Evolutionary conservation across 768 basidiomycete species (phyloP), one percentile per base, ranked within the genome.

Genomic region (Rhodotorula taiwanensis): DNA sequence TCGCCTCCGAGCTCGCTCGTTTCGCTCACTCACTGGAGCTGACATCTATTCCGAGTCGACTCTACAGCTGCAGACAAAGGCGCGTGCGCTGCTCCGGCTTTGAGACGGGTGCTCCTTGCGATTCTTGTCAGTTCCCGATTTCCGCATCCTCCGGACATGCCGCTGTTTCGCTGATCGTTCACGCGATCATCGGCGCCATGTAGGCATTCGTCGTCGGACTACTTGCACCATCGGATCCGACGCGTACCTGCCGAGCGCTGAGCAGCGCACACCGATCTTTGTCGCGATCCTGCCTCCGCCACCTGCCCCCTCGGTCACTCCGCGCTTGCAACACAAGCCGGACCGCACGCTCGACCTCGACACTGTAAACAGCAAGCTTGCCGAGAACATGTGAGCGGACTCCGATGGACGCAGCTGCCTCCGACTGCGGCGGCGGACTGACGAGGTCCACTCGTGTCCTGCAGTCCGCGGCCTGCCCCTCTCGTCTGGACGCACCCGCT

Each of bases 101-200:
- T 43, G 54, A 58, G 30, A 50, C 61, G 47, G 47, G 60, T 15
- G 53, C 54, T 14, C 52, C 58, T 1, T 58, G 58, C 50, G 30
- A 42, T 25, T 2, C 31, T 13, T 50, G 61, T 55, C 4, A 31
- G 47, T 18, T 43, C 42, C 21, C 7, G 7, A 20, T 21, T 11
- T 16, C 16, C 30, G 21, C 20, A 33, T 21, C 10, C 10, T 39
- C 36, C 36, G 36, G 36, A n/a, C n/a, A n/a, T n/a, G n/a, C n/a
- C n/a, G n/a, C n/a, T n/a, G 10, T 39, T 16, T 16, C 36, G 36
- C 10, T 16, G 10, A 39, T 39, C 36, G 36, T 16, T 39, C 10
- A 39, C 36, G 52, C 23, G 14, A 13, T 52, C 33, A 25, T 13
- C 51, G 27, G 33, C 31, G 27, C 31, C 31, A 13, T 18, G 14